Percentiles rank a stretch among this genome's conserved stretches.
These are phyloP conservation scores for Lepidium aucheri DNA, from an alignment of 345 rosid species.

Conservation along the genomic window DNA sequence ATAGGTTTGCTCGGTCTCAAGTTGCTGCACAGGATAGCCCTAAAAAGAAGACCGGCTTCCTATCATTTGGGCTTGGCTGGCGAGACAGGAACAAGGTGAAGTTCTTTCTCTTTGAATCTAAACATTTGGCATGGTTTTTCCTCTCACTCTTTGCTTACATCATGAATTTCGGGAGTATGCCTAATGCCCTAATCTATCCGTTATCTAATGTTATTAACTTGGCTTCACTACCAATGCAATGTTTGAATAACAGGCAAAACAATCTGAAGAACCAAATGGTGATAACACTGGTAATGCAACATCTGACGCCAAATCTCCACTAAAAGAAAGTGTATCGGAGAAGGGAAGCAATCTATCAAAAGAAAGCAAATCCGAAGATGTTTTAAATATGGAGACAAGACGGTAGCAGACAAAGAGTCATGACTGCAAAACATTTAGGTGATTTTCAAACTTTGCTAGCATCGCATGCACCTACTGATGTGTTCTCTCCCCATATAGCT, in stretches of 20 bases:
- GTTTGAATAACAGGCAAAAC: slow-evolving; percentile 31
- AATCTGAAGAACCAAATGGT: slow-evolving; percentile 28
- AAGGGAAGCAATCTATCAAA: slow-evolving; percentile 1
- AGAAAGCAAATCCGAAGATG: slow-evolving; percentile 21
- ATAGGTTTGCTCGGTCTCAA: slow-evolving; percentile 38
- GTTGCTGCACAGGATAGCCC: slow-evolving; percentile 37
- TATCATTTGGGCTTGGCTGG: slow-evolving; percentile 69
- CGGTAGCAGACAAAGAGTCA: neutral
- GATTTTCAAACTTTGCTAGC: neutral
- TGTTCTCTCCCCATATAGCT: neutral
- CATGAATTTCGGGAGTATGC: neutral
- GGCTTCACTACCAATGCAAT: neutral
- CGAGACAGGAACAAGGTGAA: slow-evolving; percentile 75
- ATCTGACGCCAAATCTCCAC: slow-evolving; percentile 20
- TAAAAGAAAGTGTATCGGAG: slow-evolving; percentile 2
- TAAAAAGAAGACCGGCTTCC: slow-evolving; percentile 39
- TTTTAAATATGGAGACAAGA: slow-evolving; percentile 19
- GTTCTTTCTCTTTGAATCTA: neutral
- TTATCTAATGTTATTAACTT: neutral
- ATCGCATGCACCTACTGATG: neutral
- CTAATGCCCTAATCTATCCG: neutral
- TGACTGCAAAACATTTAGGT: slow-evolving; percentile 4
- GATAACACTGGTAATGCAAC: slow-evolving; percentile 13
- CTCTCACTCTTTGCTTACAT: neutral
- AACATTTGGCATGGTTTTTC: neutral